Percentiles rank a stretch among this genome's conserved stretches.
These are phyloP conservation scores for Xylariaceae sp. DNA, from an alignment of 2,329 filamentous ascomycete genomes.

Conservation along the genomic window DNA sequence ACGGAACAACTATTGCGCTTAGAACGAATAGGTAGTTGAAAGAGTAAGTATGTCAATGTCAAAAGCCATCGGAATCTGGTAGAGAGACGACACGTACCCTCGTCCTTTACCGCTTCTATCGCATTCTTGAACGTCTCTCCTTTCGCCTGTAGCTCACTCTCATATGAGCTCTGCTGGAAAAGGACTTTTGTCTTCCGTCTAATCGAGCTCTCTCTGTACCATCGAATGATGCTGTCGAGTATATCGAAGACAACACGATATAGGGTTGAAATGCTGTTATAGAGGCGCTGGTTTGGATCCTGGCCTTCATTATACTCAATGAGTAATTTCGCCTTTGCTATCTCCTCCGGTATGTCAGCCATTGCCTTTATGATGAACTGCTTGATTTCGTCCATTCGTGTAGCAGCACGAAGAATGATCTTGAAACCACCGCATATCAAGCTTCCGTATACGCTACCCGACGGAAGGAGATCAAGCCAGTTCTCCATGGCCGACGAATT, in stretches of 20 bases:
- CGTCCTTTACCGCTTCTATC: conserved; percentile 3
- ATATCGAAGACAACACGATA: conserved; percentile 9
- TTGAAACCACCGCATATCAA: conserved; percentile 15
- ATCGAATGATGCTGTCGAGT: conserved; percentile 10
- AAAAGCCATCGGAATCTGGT: no score
- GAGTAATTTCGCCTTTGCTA: conserved; percentile 10
- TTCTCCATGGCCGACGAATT: conserved; percentile 5
- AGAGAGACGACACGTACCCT: no score
- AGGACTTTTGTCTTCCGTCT: conserved; percentile 6
- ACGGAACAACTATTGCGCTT: no score
- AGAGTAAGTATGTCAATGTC: no score
- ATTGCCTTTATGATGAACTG: conserved; percentile 9
- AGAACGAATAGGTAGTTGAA: no score
- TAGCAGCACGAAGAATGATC: conserved; percentile 11
- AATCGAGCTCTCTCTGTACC: conserved; percentile 10
- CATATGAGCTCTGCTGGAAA: conserved; percentile 7
- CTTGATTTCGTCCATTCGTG: conserved; percentile 14
- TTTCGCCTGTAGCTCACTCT: conserved; percentile 8
- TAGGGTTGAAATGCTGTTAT: conserved; percentile 8
- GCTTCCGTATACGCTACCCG: conserved; percentile 8
- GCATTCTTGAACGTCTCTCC: conserved; percentile 7
- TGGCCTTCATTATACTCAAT: conserved; percentile 10
- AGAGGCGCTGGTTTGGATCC: conserved; percentile 9
- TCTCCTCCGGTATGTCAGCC: conserved; percentile 11
- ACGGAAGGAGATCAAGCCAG: conserved; percentile 11